Base-by-base conservation (phyloP, 2,329 filamentous ascomycete genomes). In the Leptoxyphium fumago region DNA sequence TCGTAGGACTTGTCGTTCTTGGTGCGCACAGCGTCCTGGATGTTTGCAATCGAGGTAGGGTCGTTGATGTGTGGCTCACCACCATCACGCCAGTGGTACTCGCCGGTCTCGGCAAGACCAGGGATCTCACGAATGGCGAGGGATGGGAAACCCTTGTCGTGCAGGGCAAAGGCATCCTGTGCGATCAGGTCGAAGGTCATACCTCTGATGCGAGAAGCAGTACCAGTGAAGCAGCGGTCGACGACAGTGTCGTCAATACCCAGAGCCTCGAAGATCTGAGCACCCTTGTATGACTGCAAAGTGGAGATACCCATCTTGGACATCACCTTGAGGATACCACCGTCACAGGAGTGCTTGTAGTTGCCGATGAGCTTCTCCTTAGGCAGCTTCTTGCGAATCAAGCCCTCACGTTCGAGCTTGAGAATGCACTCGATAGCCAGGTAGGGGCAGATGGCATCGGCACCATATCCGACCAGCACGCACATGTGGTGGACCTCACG, bases 271-370 rank as follows among this genome's bases (percentile, higher is more conserved):
- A 95, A 96, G 51, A 96, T 96, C 69, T 96, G 89, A 45, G 89
- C 89, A 60, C 89, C 89, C 72, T 96, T 96, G 73, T 96, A 96
- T 53, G 83, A 89, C 59, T 89, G 86, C 39, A 96, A 72, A 29
- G 89, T 96, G 6, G 89, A 95, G 51, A 96, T 96, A 70, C 89
- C 89, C 89, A 96, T 96, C 73, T 96, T 96, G 64, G 83, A 91
- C 89, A 96, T 96, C 62, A 96, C 89, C 67, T 96, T 96, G 51
- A 96, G 72, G 51, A 96, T 94, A 69, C 89, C 89, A 59, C 89
- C 89, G 54, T 95, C 88, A 56, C 84, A 89, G 49, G 89, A 95
- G 64, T 93, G 84, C 69, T 93, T 94, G 74, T 95, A 96, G 70
- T 96, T 96, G 56, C 82, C 79, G 53, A 95, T 88, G 45, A 95